Conservation (phyloP, 1,139 yeast genomes). For the Hyphopichia khmerensis region DNA sequence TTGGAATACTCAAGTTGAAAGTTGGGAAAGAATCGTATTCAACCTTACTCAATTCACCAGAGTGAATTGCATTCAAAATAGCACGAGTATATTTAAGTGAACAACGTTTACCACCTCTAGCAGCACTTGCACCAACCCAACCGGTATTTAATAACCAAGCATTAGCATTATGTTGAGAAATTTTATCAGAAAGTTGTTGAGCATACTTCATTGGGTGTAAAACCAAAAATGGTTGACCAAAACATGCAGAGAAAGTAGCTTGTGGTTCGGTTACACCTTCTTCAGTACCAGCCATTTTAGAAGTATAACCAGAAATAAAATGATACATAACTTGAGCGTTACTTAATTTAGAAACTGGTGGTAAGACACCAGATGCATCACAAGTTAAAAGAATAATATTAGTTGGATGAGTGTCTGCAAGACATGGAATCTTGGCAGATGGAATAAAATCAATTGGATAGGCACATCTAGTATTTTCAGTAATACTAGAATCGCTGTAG, state of each 20-base stretch:
- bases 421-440: conserved; percentile 93
- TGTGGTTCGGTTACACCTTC: conserved; percentile 98
- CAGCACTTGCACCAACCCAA: conserved; percentile 94
- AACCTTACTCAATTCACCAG: conserved; percentile 79
- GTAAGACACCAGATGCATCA: conserved; percentile 97
- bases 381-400: conserved; percentile 92
- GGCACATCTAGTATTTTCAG: conserved; percentile 98
- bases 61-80: conserved; percentile 90
- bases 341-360: conserved; percentile 92
- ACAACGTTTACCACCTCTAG: conserved; percentile 96
- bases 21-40: conserved; percentile 84
- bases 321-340: conserved; percentile 99
- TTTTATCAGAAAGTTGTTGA: conserved; percentile 92
- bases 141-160: conserved; percentile 99
- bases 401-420: conserved; percentile 86
- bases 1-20: conserved; percentile 88
- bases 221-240: conserved; percentile 98
- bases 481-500: conserved; percentile 75
- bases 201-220: conserved; percentile 99
- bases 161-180: conserved; percentile 80
- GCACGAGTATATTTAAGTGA: conserved; percentile 98
- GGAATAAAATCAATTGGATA: conserved; percentile 98
- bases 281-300: conserved; percentile 99
- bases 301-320: conserved; percentile 97
- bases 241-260: conserved; percentile 97